phyloP scores from a whole-genome alignment of 805 yeast species.

The Alloascoidea africana region DNA sequence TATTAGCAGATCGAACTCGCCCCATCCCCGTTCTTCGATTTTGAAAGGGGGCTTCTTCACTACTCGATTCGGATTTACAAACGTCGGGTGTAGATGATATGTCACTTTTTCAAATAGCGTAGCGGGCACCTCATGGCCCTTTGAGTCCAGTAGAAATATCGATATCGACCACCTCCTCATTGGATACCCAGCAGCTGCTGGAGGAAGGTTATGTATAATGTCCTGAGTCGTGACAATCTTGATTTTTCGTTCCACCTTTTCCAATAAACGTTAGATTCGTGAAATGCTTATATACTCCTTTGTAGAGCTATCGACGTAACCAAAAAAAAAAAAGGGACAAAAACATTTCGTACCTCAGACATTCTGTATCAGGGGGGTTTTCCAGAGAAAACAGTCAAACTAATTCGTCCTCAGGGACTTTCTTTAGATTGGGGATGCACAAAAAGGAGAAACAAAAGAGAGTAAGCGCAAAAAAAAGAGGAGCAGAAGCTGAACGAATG shows the following conservation, averaged over 20 bases:
- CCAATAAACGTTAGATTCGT: too few species aligned
- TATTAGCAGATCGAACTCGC: slow-evolving; percentile 85
- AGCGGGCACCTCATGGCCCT: slow-evolving; percentile 78
- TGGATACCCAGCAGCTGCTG: slow-evolving; percentile 83
- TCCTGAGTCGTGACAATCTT: slow-evolving; percentile 81
- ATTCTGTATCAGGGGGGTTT: too few species aligned
- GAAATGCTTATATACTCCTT: too few species aligned
- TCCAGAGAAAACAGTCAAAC: too few species aligned
- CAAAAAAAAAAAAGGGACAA: too few species aligned
- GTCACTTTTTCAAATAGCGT: slow-evolving; percentile 82
- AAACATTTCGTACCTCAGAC: too few species aligned
- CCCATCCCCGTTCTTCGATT: slow-evolving; percentile 95
- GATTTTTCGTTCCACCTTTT: slow-evolving; percentile 72
- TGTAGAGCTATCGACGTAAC: too few species aligned
- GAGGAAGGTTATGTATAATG: slow-evolving; percentile 63
- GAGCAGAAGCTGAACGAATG: too few species aligned
- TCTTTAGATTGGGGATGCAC: too few species aligned
- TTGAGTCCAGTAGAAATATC: slow-evolving; percentile 57
- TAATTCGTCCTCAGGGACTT: too few species aligned
- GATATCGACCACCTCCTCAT: slow-evolving; percentile 89
- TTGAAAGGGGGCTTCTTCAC: slow-evolving; percentile 73
- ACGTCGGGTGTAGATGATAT: slow-evolving; percentile 89
- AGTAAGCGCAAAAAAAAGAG: too few species aligned
- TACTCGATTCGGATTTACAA: slow-evolving; percentile 73
- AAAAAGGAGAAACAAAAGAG: too few species aligned